These are phyloP conservation scores for Melanogaster broomeanus DNA, from an alignment of 768 basidiomycete species.

Conservation along the genomic window DNA sequence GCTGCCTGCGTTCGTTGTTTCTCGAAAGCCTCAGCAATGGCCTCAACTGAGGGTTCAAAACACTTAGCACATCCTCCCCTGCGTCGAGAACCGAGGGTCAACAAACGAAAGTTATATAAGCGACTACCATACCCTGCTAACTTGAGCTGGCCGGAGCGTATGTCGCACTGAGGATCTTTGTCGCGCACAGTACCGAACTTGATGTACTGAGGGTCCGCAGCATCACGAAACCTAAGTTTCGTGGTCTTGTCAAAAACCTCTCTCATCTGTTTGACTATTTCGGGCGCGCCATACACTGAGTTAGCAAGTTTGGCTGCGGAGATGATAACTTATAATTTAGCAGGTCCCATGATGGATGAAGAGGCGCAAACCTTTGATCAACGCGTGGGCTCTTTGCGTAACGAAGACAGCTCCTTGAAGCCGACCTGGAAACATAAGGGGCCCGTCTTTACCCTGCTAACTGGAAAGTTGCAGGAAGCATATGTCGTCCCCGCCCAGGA, in stretches of 20 bases:
- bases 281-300: constrained; percentile 25
- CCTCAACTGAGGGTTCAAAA: constrained; percentile 44
- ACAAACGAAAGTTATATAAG: background rate
- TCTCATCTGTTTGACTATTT: constrained; percentile 33
- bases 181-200: constrained; percentile 43
- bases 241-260: constrained; percentile 36
- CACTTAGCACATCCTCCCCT: constrained; percentile 38
- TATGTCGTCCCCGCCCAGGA: no score
- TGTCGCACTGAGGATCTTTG: constrained; percentile 30
- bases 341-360: background rate
- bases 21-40: constrained; percentile 32
- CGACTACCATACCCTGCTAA: constrained; percentile 30
- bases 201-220: constrained; percentile 34
- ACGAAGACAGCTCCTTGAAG: constrained; percentile 41
- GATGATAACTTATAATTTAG: no score
- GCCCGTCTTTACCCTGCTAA: constrained; percentile 34
- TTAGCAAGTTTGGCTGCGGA: constrained; percentile 20
- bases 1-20: constrained; percentile 8
- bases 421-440: constrained; percentile 25
- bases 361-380: constrained; percentile 31
- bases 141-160: constrained; percentile 35
- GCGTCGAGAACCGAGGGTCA: background rate
- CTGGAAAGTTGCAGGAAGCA: constrained; percentile 39
- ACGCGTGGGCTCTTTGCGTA: constrained; percentile 27
- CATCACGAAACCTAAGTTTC: constrained; percentile 39